Evolutionary conservation across 2,329 filamentous ascomycete genomes (phyloP), one percentile per base, ranked within the genome.

Genomic region (Plenodomus lindquistii): DNA sequence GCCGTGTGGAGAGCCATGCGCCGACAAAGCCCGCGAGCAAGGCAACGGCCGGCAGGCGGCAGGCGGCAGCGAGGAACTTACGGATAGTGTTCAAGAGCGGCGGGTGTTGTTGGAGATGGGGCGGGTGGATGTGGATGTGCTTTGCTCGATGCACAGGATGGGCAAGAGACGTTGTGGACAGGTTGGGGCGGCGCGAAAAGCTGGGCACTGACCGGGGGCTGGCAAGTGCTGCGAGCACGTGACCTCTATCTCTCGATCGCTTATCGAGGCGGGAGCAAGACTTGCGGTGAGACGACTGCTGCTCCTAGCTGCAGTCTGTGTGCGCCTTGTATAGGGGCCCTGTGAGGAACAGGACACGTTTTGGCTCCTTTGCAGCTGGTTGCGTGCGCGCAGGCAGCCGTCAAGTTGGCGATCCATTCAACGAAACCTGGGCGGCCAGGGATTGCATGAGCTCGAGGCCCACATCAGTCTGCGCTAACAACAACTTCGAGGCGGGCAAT

Each of bases 141-240:
- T 71, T 63, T 72, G 70, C 69, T 63, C 67, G 68, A 69, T 71
- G 68, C 67, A 66, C 66, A 63, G 63, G 64, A 66, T 63, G 58
- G 67, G 63, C 67, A 68, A 65, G 64, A 69, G 66, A 70, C 63
- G 66, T 54, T 43, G 59, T 61, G 52, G 59, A 57, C 57, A 60
- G 52, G 52, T 36, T 29, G 44, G 42, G 55, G 48, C 55, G 50
- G 62, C 57, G 56, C 35, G 35, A 37, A 59, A 57, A 48, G 37
- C 50, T 65, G 54, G 62, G 61, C 65, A 59, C 62, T 51, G 54
- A 52, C 52, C 56, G 48, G 53, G 54, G 56, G 44, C 52, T 60
- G 61, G 57, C 50, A 62, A 52, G 54, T 57, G 59, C 61, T 43
- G 53, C 46, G 39, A 42, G 45, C 68, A 71, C 68, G 68, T 71